Conservation (phyloP, 176 grass and related monocot species). For the Carex scoparia region DNA sequence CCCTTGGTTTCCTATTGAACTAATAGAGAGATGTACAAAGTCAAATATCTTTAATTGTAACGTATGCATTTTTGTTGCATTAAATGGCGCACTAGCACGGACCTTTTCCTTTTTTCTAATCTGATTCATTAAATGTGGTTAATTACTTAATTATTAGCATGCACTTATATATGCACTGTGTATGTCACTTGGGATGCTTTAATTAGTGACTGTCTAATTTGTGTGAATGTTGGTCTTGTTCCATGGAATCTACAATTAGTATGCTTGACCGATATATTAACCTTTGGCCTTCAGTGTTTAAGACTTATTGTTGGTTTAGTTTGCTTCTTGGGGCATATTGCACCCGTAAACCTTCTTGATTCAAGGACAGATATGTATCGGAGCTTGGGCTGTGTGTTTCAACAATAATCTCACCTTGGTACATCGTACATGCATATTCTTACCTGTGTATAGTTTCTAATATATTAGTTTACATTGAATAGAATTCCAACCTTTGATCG, state of each 20-base stretch:
- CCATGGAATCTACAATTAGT: neutral
- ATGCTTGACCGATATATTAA: too few relatives aligned
- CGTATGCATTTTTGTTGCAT: neutral
- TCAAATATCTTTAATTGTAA: neutral
- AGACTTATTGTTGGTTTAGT: neutral
- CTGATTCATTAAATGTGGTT: conserved; percentile 1
- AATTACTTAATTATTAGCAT: neutral
- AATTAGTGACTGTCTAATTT: neutral
- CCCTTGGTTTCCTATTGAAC: neutral
- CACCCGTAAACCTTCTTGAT: neutral
- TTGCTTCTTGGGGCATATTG: neutral
- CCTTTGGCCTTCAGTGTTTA: neutral
- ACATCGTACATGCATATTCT: neutral
- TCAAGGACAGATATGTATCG: neutral
- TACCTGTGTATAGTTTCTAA: neutral
- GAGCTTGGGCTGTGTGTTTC: neutral
- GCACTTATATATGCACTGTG: too few relatives aligned
- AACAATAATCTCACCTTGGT: neutral
- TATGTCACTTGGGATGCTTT: neutral
- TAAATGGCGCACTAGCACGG: neutral
- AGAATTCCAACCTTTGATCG: neutral
- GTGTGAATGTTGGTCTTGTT: neutral
- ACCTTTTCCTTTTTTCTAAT: neutral
- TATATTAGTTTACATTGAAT: neutral
- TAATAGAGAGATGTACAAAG: conserved; percentile 6